A percentile compares a stretch with the other conserved stretches of the same genome.
Conservation (phyloP, 257 asterid genomes). For the Solanum tarijense region DNA sequence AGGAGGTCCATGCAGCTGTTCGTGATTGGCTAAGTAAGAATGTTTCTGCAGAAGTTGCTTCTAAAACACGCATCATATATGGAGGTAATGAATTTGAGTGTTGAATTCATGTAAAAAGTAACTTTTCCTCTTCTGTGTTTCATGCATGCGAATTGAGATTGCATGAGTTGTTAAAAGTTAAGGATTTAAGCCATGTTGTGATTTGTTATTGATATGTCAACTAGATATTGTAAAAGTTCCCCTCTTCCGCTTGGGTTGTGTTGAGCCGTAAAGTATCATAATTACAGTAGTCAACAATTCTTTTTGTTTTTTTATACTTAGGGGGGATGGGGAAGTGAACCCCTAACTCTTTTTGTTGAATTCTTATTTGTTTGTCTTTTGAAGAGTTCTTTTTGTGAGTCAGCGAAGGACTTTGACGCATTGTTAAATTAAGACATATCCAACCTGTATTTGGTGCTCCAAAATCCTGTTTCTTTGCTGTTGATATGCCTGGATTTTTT, state of each 20-base stretch:
- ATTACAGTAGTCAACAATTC: not conserved
- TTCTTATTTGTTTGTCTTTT: not conserved
- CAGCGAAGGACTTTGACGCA: not conserved
- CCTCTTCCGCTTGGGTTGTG: not conserved
- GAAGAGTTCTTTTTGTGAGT: not conserved
- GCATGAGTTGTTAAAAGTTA: not conserved
- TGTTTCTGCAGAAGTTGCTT: slow-evolving; percentile 81
- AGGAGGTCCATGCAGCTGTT: slow-evolving; percentile 90
- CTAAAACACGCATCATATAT: slow-evolving; percentile 81
- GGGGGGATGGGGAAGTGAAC: not conserved
- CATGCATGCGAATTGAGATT: not conserved
- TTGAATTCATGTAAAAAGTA: not conserved
- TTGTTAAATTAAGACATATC: not conserved
- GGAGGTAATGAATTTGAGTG: slow-evolving; percentile 52
- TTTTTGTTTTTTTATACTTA: not conserved
- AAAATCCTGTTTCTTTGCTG: not conserved
- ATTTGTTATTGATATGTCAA: not conserved
- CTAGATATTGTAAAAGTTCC: not conserved
- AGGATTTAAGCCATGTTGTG: not conserved
- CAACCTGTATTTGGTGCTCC: not conserved
- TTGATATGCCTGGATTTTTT: not conserved
- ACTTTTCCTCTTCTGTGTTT: not conserved
- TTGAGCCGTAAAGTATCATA: not conserved
- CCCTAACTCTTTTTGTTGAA: not conserved
- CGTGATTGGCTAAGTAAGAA: slow-evolving; percentile 93